Conservation (phyloP, 2,329 filamentous ascomycete genomes). For the Exophiala lecanii-corni region DNA sequence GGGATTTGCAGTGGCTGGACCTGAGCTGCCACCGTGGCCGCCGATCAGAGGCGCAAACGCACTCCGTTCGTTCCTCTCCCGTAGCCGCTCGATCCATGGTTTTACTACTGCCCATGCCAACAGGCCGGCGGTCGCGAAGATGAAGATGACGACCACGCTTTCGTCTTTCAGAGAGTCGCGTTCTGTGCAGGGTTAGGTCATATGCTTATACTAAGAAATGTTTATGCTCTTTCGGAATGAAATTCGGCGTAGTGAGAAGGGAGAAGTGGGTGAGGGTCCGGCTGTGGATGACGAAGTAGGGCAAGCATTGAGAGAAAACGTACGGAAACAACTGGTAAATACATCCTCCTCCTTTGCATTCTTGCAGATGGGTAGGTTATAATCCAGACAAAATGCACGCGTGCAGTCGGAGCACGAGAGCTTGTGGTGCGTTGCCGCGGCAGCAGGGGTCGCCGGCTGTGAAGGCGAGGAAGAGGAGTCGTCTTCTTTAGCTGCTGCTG, state of each 20-base stretch:
- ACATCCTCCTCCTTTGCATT: constrained; percentile 60
- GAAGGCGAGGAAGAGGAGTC: constrained; percentile 13
- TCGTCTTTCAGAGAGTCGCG: constrained; percentile 64
- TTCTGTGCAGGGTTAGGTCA: constrained; percentile 38
- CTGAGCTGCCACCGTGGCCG: neutral
- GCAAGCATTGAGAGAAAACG: too few species aligned
- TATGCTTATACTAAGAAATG: too few species aligned
- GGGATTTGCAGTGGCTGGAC: too few species aligned
- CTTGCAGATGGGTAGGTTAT: constrained; percentile 58
- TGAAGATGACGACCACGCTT: constrained; percentile 62
- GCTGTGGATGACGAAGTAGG: too few species aligned
- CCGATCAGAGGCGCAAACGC: neutral
- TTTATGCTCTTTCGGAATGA: too few species aligned
- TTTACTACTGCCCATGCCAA: constrained; percentile 57
- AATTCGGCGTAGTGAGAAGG: constrained; percentile 1
- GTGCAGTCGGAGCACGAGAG: constrained; percentile 63
- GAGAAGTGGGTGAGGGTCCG: too few species aligned
- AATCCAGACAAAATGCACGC: constrained; percentile 61
- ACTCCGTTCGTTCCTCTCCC: constrained; percentile 6
- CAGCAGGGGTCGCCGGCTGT: constrained; percentile 30
- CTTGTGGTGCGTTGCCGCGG: too few species aligned
- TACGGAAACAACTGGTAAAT: constrained; percentile 62
- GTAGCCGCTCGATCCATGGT: constrained; percentile 35
- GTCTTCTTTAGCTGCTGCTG: constrained; percentile 15
- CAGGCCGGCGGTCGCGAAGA: constrained; percentile 57